Conservation (phyloP, 225 moss, liverwort and hornwort genomes). For the Physcomitrellopsis africana region DNA sequence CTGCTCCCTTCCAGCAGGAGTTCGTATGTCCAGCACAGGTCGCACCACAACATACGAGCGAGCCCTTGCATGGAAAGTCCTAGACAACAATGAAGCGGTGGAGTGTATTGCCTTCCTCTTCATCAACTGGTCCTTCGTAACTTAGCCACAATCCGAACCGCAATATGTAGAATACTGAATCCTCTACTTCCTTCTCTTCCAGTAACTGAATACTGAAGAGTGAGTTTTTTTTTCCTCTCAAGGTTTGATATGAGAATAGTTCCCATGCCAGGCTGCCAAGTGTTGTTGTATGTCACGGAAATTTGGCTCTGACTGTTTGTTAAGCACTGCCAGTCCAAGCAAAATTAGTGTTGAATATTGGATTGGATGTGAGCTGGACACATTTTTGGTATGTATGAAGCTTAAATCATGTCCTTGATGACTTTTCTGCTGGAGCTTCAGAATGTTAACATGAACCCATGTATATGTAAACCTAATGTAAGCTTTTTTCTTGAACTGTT, state of each 20-base stretch:
- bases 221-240: constrained; percentile 18
- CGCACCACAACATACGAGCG: constrained; percentile 77
- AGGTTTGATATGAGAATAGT: constrained; percentile 25
- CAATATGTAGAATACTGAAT: not conserved
- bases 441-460: not conserved
- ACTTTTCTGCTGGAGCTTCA: constrained; percentile 16
- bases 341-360: constrained; percentile 13
- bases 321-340: constrained; percentile 10
- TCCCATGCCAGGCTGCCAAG: constrained; percentile 22
- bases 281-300: constrained; percentile 14
- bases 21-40: constrained; percentile 79
- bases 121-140: constrained; percentile 84
- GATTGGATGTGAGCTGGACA: constrained; percentile 19
- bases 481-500: not conserved
- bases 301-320: not conserved
- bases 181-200: constrained; percentile 15
- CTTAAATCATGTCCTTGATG: not conserved
- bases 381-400: constrained; percentile 29
- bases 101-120: constrained; percentile 89
- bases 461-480: not conserved
- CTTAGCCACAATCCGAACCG: constrained; percentile 1
- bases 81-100: constrained; percentile 71
- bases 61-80: constrained; percentile 86
- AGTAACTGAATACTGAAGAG: constrained; percentile 21
- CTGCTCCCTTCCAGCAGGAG: constrained; percentile 79